Evolutionary conservation across 78 protist genomes (phyloP).

Genomic region (Dictyostelium capitatum): DNA sequence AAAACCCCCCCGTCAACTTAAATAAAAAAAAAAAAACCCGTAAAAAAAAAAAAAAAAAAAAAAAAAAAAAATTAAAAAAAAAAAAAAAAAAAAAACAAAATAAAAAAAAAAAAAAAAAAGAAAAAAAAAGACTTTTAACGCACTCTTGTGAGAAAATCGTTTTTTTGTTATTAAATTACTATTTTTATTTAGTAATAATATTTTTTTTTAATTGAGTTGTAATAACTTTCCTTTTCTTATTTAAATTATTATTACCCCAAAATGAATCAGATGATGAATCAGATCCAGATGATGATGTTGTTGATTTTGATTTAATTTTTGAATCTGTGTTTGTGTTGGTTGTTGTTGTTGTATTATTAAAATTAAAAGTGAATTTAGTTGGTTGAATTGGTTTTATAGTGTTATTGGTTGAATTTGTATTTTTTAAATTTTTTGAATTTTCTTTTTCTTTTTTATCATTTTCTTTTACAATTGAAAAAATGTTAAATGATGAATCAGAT

Average conservation of each 20-base stretch:
- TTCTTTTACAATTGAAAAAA: constrained; percentile 28
- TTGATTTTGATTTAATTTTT: neutral
- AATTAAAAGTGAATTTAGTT: constrained; percentile 32
- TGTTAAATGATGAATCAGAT: neutral
- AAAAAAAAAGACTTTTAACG: no score
- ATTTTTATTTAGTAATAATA: neutral
- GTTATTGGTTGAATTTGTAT: neutral
- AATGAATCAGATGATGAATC: neutral
- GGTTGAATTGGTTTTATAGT: neutral
- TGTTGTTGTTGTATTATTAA: neutral
- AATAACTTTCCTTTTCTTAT: constrained; percentile 27
- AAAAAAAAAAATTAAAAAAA: neutral
- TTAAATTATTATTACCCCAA: constrained; percentile 29
- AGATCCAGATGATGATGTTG: neutral
- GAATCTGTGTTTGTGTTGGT: neutral
- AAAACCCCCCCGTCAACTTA: no score
- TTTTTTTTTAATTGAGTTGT: neutral
- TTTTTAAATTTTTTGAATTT: neutral
- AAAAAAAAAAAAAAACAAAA: neutral
- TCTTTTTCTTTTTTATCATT: constrained; percentile 28
- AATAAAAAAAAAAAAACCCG: no score
- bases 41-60: neutral
- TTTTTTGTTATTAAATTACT: neutral
- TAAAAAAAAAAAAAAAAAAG: neutral
- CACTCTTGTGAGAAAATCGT: no score